A percentile compares a stretch with the other conserved stretches of the same genome.
phyloP scores from a whole-genome alignment of 805 yeast genomes.

The Jamesozyma piceae region DNA sequence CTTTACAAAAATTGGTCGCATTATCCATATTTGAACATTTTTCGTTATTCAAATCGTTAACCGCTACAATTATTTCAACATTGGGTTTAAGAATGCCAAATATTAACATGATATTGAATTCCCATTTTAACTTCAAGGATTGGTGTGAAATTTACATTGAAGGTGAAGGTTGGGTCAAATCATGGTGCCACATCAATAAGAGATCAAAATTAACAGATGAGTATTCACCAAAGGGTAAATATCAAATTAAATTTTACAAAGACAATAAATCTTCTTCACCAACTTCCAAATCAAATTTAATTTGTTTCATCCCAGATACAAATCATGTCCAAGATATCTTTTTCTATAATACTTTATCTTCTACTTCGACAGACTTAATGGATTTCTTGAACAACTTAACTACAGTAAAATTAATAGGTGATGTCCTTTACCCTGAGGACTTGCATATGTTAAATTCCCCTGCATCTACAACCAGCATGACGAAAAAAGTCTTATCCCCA shows the following conservation, averaged over 20 bases:
- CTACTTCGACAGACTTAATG: neutral
- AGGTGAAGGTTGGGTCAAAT: constrained; percentile 26
- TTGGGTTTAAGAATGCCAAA: constrained; percentile 23
- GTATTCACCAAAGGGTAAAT: constrained; percentile 16
- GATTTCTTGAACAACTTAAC: constrained; percentile 10
- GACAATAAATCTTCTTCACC: constrained; percentile 20
- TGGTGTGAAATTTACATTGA: constrained; percentile 28
- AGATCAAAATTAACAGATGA: constrained; percentile 4
- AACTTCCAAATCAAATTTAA: constrained; percentile 17
- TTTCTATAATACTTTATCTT: constrained; percentile 12
- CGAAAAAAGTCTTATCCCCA: constrained; percentile 9
- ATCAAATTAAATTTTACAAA: constrained; percentile 23
- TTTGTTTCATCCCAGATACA: constrained; percentile 26
- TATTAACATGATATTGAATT: constrained; percentile 22
- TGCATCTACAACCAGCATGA: constrained; percentile 1
- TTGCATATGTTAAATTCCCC: neutral
- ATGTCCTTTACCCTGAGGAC: constrained; percentile 9
- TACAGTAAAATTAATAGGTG: constrained; percentile 19
- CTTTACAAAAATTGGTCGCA: constrained; percentile 9
- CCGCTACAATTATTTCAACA: constrained; percentile 23
- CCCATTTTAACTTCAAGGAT: constrained; percentile 26
- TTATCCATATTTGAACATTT: constrained; percentile 21
- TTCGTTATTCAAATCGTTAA: constrained; percentile 21
- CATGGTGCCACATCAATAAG: constrained; percentile 28
- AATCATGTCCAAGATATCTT: constrained; percentile 23